Evolutionary conservation across 805 yeast genomes (phyloP).

Genomic region (Yamadazyma sp.): DNA sequence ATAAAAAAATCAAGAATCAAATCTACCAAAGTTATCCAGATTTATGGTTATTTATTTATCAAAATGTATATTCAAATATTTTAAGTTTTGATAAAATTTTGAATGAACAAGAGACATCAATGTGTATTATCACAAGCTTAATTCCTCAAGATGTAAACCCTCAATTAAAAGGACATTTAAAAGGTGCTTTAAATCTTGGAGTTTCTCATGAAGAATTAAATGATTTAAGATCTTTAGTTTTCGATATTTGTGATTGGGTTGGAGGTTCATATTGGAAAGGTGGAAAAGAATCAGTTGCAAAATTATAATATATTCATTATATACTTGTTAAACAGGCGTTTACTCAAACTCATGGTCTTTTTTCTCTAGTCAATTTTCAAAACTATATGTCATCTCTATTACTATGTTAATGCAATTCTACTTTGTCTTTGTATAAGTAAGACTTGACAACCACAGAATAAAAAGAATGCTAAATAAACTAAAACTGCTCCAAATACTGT

Average conservation of each 20-base stretch:
- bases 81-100: conserved; percentile 66
- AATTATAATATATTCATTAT: conserved; percentile 33
- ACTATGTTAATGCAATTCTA: conserved; percentile 60
- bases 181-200: conserved; percentile 82
- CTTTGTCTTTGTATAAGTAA: conserved; percentile 59
- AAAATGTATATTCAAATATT: conserved; percentile 75
- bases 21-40: conserved; percentile 80
- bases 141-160: conserved; percentile 94
- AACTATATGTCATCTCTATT: no score
- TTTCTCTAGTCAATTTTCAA: no score
- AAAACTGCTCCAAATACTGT: conserved; percentile 88
- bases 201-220: conserved; percentile 61
- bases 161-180: conserved; percentile 85
- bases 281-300: conserved; percentile 58
- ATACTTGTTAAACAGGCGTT: not conserved
- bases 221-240: conserved; percentile 58
- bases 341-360: no score
- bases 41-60: conserved; percentile 68
- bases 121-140: conserved; percentile 73
- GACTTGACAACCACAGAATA: conserved; percentile 89
- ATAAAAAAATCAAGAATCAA: conserved; percentile 63
- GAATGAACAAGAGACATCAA: conserved; percentile 65
- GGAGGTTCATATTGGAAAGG: conserved; percentile 48
- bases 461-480: conserved; percentile 74
- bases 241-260: conserved; percentile 69